Evolutionary conservation across 2,329 filamentous ascomycete genomes (phyloP).

Genomic region (Neonectria punicea): DNA sequence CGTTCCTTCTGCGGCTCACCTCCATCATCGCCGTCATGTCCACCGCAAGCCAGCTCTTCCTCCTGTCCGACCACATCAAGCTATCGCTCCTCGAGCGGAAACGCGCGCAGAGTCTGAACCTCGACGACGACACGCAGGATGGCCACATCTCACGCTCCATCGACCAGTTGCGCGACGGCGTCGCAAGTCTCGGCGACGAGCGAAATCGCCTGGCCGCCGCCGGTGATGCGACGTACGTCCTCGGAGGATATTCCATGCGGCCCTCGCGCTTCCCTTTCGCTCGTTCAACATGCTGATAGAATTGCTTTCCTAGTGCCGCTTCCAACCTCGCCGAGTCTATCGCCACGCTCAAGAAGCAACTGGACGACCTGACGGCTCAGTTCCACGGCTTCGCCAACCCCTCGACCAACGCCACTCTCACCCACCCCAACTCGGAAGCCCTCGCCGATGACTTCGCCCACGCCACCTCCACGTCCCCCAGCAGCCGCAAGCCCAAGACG

Average conservation of each 20-base stretch:
- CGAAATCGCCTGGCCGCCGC: conserved; percentile 70
- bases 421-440: conserved; percentile 71
- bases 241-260: background rate
- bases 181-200: conserved; percentile 75
- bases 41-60: conserved; percentile 81
- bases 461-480: conserved; percentile 58
- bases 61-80: conserved; percentile 97
- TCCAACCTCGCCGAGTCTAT: conserved; percentile 71
- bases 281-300: conserved; percentile 9
- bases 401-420: conserved; percentile 61
- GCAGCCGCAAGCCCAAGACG: conserved; percentile 67
- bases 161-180: conserved; percentile 84
- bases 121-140: conserved; percentile 84
- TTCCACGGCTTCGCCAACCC: conserved; percentile 75
- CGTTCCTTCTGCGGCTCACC: background rate
- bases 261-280: background rate
- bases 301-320: conserved; percentile 53
- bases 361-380: conserved; percentile 80
- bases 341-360: conserved; percentile 76
- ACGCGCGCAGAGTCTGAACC: conserved; percentile 82
- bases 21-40: conserved; percentile 44
- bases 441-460: conserved; percentile 73
- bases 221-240: conserved; percentile 69
- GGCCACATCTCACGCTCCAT: conserved; percentile 89
- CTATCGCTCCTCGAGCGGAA: conserved; percentile 92